Percentiles rank a stretch among this genome's conserved stretches.
phyloP scores from a whole-genome alignment of 1,284 basidiomycete genomes.

The Cutaneotrichosporon dermatis region DNA sequence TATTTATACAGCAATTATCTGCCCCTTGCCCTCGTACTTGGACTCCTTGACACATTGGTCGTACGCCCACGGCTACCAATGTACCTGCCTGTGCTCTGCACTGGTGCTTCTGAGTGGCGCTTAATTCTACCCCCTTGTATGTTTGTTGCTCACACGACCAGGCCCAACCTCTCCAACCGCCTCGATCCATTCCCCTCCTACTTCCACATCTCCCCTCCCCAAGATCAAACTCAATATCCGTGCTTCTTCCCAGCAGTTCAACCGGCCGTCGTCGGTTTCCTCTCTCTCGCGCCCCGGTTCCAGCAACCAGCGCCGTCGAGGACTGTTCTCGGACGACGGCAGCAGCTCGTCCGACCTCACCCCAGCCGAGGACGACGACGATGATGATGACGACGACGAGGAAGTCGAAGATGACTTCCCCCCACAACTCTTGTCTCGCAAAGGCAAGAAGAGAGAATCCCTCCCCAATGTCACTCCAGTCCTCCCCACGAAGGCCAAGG shows the following conservation, averaged over 20 bases:
- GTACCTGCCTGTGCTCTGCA: background rate
- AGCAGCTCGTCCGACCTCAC: constrained; percentile 23
- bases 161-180: constrained; percentile 21
- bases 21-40: background rate
- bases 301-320: constrained; percentile 8
- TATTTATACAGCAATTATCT: no score
- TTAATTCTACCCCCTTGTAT: no score
- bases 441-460: constrained; percentile 17
- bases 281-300: constrained; percentile 8
- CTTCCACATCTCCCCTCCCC: constrained; percentile 14
- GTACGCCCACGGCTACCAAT: background rate
- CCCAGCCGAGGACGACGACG: constrained; percentile 22
- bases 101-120: background rate
- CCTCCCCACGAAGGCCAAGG: constrained; percentile 6
- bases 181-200: constrained; percentile 16
- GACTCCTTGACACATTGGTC: background rate
- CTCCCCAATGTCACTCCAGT: constrained; percentile 1
- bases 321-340: constrained; percentile 15
- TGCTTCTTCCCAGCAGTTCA: constrained; percentile 2
- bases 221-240: constrained; percentile 23
- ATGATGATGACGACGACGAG: constrained; percentile 16
- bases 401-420: constrained; percentile 8
- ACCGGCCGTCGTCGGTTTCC: constrained; percentile 8
- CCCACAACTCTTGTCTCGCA: constrained; percentile 1
- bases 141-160: constrained; percentile 23